These are phyloP conservation scores for Pythium rhizo-oryzae DNA, from an alignment of 352 stramenopile genomes.

Conservation along the genomic window DNA sequence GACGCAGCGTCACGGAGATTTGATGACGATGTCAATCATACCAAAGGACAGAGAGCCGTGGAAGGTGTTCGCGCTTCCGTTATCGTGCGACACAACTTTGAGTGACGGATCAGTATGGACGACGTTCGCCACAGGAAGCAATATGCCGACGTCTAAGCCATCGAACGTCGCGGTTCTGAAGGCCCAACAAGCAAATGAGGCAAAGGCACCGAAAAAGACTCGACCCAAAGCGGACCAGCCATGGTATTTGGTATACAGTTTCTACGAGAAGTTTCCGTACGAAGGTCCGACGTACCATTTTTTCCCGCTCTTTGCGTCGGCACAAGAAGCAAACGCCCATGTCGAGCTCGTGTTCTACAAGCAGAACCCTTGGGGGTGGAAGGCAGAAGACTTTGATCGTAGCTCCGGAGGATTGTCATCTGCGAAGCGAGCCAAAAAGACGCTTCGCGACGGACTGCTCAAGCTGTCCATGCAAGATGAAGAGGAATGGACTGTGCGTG, in stretches of 20 bases:
- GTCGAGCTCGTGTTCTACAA: slow-evolving; percentile 12
- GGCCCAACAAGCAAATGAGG: background rate
- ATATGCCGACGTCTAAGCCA: background rate
- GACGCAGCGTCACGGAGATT: background rate
- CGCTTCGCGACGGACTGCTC: slow-evolving; percentile 2
- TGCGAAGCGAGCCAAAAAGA: background rate
- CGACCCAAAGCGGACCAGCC: background rate
- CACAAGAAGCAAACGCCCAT: slow-evolving; percentile 2
- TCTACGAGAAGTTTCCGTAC: slow-evolving; percentile 5
- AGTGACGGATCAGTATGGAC: background rate
- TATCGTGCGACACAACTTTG: background rate
- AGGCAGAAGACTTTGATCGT: slow-evolving; percentile 2
- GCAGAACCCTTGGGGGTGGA: slow-evolving; percentile 17
- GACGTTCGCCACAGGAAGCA: background rate
- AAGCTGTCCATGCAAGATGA: slow-evolving; percentile 7
- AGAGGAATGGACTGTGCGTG: slow-evolving; percentile 15
- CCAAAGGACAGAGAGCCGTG: background rate
- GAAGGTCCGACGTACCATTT: slow-evolving; percentile 5
- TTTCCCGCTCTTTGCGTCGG: background rate
- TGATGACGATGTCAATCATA: background rate
- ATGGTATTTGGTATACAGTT: slow-evolving; percentile 13
- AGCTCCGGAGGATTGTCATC: background rate
- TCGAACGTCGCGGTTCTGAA: background rate
- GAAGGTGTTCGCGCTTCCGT: background rate
- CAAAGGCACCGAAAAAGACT: background rate